These are phyloP conservation scores for Spirogloea muscicola DNA, from an alignment of 139 green algal species.

Conservation along the genomic window DNA sequence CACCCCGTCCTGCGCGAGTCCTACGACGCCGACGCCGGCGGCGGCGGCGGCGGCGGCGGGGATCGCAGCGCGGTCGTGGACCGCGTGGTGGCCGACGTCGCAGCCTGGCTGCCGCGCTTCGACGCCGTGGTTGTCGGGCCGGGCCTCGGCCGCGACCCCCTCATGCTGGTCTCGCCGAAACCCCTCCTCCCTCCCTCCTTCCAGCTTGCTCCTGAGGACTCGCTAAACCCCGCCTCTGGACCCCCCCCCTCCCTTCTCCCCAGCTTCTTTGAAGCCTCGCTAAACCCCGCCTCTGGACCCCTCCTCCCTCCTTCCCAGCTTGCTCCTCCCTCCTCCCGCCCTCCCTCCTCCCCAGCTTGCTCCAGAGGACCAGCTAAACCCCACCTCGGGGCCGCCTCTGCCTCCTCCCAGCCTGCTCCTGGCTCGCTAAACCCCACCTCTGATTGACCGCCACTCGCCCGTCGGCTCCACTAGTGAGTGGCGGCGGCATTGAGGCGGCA, in stretches of 20 bases:
- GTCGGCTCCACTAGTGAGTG: not conserved
- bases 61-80: slow-evolving; percentile 10
- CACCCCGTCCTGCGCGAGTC: slow-evolving; percentile 58
- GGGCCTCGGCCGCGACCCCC: slow-evolving; percentile 40
- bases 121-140: slow-evolving; percentile 51
- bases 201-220: not conserved
- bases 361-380: not conserved
- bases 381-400: not conserved
- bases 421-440: no score
- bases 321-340: not conserved
- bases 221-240: not conserved
- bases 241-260: not conserved
- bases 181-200: not conserved
- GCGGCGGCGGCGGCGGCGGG: no score
- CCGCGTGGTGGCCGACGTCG: not conserved
- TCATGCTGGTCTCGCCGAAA: slow-evolving; percentile 19
- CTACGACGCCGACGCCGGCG: slow-evolving; percentile 14
- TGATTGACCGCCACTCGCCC: not conserved
- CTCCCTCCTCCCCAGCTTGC: not conserved
- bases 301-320: not conserved
- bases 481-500: not conserved
- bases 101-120: slow-evolving; percentile 47
- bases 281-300: not conserved
- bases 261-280: not conserved
- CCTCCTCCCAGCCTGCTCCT: not conserved